Evolutionary conservation across 164 flowering plant genomes (phyloP).

Genomic region (Annona squamosa): DNA sequence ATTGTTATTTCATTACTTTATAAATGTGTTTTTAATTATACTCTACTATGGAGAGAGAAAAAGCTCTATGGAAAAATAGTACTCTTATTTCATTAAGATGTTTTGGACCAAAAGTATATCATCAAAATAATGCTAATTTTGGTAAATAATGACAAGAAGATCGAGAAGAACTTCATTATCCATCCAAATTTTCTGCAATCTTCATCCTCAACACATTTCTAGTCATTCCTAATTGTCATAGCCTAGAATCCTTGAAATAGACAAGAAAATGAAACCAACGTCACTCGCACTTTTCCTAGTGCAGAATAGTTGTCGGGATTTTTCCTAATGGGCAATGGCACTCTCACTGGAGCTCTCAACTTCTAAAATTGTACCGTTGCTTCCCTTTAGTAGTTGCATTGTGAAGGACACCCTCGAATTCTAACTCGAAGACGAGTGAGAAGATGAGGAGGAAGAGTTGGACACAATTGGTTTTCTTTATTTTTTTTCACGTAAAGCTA

Average conservation of each 20-base stretch:
- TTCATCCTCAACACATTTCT: slow-evolving; percentile 44
- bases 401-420: slow-evolving; percentile 31
- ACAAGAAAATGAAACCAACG: slow-evolving; percentile 36
- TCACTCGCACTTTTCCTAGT: slow-evolving; percentile 44
- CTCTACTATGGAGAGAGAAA: background rate
- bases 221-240: slow-evolving; percentile 38
- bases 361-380: slow-evolving; percentile 40
- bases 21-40: too few relatives aligned
- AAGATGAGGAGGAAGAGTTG: slow-evolving; percentile 32
- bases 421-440: slow-evolving; percentile 25
- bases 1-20: too few relatives aligned
- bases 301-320: slow-evolving; percentile 43
- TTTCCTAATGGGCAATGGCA: slow-evolving; percentile 35
- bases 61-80: background rate
- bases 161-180: slow-evolving; percentile 1
- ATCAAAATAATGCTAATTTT: background rate
- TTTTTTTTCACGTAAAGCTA: too few relatives aligned
- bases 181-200: slow-evolving; percentile 1
- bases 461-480: slow-evolving; percentile 11
- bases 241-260: slow-evolving; percentile 32
- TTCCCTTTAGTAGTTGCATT: slow-evolving; percentile 40
- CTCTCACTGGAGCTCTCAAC: slow-evolving; percentile 31
- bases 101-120: slow-evolving; percentile 7
- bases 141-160: background rate
- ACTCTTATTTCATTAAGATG: background rate